Evolutionary conservation across 1,139 yeast species (phyloP).

Genomic region (Hemisphaericaspora xylofermentans): DNA sequence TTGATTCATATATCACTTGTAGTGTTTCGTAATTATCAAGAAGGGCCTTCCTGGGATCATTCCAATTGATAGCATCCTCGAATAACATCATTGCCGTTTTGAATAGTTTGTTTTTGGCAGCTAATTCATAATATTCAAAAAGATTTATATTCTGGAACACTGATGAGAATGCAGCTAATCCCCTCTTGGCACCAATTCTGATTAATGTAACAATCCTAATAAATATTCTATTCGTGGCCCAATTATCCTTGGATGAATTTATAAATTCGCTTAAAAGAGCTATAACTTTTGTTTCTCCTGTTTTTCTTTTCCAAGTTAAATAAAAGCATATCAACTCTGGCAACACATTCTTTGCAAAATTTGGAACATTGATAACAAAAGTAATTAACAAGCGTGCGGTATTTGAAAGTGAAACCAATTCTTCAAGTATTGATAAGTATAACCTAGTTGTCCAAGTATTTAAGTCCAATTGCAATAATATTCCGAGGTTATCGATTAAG

Average conservation of each 20-base stretch:
- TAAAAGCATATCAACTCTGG: constrained; percentile 27
- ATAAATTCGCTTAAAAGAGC: constrained; percentile 15
- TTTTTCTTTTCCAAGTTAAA: constrained; percentile 16
- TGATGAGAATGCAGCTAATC: constrained; percentile 28
- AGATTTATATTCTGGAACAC: constrained; percentile 38
- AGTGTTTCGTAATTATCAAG: constrained; percentile 12
- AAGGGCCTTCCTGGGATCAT: constrained; percentile 1
- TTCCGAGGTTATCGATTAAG: constrained; percentile 14
- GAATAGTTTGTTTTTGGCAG: constrained; percentile 35
- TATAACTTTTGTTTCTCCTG: constrained; percentile 13
- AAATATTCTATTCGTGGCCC: constrained; percentile 27
- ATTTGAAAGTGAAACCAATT: constrained; percentile 24
- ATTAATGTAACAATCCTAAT: constrained; percentile 41
- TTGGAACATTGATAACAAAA: constrained; percentile 23
- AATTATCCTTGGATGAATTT: constrained; percentile 9
- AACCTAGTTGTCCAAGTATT: constrained; percentile 32
- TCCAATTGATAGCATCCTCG: constrained; percentile 43
- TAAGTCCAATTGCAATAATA: constrained; percentile 9
- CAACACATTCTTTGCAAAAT: constrained; percentile 22
- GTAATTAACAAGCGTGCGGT: constrained; percentile 25
- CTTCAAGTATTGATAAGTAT: constrained; percentile 33
- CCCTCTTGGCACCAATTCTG: constrained; percentile 43
- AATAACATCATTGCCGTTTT: constrained; percentile 53
- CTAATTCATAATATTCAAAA: constrained; percentile 28
- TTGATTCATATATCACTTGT: constrained; percentile 40